Conservation (phyloP, 2,329 filamentous ascomycete species). For the Epicoccum nigrum region DNA sequence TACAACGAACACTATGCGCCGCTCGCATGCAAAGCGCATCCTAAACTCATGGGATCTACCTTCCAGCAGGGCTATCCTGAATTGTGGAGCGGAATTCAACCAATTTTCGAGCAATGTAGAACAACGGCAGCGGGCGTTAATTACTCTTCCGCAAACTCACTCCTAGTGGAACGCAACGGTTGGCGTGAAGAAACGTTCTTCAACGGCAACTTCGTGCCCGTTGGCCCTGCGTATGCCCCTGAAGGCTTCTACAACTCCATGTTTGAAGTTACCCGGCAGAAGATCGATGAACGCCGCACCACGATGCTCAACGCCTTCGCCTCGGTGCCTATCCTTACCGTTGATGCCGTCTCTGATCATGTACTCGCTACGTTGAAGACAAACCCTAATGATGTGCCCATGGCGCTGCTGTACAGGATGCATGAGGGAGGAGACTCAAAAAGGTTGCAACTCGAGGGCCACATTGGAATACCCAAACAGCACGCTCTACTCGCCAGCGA, state of each 20-base stretch:
- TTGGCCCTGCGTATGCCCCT: constrained; percentile 34
- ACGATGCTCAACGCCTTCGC: constrained; percentile 41
- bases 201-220: constrained; percentile 40
- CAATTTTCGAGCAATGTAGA: constrained; percentile 35
- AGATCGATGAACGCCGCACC: constrained; percentile 40
- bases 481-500: constrained; percentile 36
- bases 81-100: constrained; percentile 28
- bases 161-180: constrained; percentile 38
- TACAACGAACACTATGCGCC: constrained; percentile 43
- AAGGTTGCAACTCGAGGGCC: constrained; percentile 30
- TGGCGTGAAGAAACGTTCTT: constrained; percentile 44
- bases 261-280: constrained; percentile 41
- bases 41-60: constrained; percentile 40
- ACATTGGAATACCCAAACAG: constrained; percentile 35
- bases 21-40: constrained; percentile 35
- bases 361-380: constrained; percentile 38
- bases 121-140: constrained; percentile 32
- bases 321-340: constrained; percentile 29
- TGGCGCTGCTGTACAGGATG: constrained; percentile 40
- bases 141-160: constrained; percentile 27
- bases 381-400: constrained; percentile 36
- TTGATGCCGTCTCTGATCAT: constrained; percentile 32
- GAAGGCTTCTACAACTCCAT: constrained; percentile 43
- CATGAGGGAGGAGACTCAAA: constrained; percentile 19
- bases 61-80: constrained; percentile 41